Base-by-base conservation (phyloP, 2,329 filamentous ascomycete species). In the Monosporascus sp. region DNA sequence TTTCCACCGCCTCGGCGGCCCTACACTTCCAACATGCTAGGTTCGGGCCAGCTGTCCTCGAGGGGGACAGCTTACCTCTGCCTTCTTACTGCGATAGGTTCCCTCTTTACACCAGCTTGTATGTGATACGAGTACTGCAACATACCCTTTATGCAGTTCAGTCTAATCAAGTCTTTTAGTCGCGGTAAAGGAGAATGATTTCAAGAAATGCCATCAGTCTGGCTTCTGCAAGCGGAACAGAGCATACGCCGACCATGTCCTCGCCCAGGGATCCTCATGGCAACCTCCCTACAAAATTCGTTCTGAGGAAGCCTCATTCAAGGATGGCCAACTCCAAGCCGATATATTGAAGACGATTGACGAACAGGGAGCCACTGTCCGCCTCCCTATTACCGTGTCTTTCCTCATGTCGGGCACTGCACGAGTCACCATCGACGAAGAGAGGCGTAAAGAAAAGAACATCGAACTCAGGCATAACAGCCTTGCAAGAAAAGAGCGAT, bases 141-240 rank as follows among this genome's bases (percentile, higher is more conserved):
- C 17, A 22, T 38, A 20, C 7, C 36, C 15, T 5, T 31, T 27
- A 44, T 51, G 31, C 25, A 24, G 47, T 18, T 44, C 45, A 49
- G 47, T 47, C 31, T 54, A 57, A 54, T 24, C 42, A 54, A 53
- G 9, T 7, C 25, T 37, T 45, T 22, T 52, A 96, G 91, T 82
- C 59, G 79, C 83, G 64, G 94, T 99, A 50, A 99, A 99, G 75
- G 88, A 96, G 68, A 85, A 96, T 65, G 92, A 96, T 70, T 99
- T 97, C 80, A 99, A 97, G 69, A 96, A 88, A 64, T 99, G 94
- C 75, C 77, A 88, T 61, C 93, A 99, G 69, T 94, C 93, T 5
- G 94, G 94, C 64, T 99, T 99, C 77, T 99, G 94, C 75, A 94
- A 91, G 69, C 89, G 94, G 60, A 97, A 97, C 74, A 85, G 94